phyloP scores from a whole-genome alignment of 208 protist species.

The Novymonas esmeraldas region DNA sequence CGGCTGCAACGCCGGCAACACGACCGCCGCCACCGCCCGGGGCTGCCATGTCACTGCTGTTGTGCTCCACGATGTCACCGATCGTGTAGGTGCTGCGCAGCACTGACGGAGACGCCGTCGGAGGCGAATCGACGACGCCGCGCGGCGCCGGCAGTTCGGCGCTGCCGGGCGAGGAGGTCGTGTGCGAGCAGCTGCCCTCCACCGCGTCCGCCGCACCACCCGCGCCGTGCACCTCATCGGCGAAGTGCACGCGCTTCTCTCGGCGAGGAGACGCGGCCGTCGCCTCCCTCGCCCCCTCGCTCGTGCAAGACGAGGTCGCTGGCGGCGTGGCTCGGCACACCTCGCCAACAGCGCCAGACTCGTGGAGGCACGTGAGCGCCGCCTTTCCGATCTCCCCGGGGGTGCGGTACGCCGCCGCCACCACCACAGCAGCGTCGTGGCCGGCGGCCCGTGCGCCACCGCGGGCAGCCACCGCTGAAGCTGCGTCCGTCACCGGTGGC shows the following conservation, averaged over 20 bases:
- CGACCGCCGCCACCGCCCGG: not conserved
- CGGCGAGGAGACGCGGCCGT: slow-evolving; percentile 7
- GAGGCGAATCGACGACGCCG: not conserved
- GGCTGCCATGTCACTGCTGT: not conserved
- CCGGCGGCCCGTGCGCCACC: not conserved
- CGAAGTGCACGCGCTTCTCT: slow-evolving; percentile 42
- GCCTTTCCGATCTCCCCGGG: slow-evolving; percentile 45
- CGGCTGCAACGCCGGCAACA: not conserved
- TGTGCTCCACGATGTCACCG: slow-evolving; percentile 64
- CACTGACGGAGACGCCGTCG: not conserved
- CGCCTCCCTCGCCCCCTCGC: not conserved
- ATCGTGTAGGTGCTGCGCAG: slow-evolving; percentile 34
- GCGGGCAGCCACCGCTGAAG: no score
- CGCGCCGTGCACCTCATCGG: not conserved
- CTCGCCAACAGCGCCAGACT: not conserved
- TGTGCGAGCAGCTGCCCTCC: not conserved
- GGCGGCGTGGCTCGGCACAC: not conserved
- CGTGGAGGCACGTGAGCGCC: not conserved
- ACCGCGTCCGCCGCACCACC: not conserved
- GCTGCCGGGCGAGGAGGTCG: no score
- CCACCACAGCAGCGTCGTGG: not conserved
- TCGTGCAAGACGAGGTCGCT: not conserved
- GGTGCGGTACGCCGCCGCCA: slow-evolving; percentile 13
- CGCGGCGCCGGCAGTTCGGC: no score
- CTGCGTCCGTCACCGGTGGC: not conserved